Base-by-base conservation (phyloP, 2,329 filamentous ascomycete genomes). In the Ophiocordyceps sinensis region DNA sequence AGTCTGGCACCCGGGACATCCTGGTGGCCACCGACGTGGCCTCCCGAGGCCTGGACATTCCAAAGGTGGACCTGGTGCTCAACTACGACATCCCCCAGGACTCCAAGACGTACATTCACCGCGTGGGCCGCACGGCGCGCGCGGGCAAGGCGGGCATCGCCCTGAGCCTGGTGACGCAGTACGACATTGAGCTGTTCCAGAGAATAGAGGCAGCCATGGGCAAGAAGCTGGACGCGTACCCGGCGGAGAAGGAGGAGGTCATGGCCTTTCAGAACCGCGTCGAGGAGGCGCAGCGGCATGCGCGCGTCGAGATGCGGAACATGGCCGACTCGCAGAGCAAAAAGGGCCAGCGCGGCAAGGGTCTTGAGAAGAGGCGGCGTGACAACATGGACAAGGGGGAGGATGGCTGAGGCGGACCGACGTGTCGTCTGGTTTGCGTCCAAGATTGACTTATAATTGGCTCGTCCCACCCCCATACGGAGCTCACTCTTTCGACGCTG, bases 21-120 rank as follows among this genome's bases (percentile, higher is more conserved):
- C 74, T 98, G 4, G 83, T 95, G 4, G 87, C 87, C 11, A 95
- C 88, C 0, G 88, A 95, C 58, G 85, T 95, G n/a, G 88, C 88
- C 1, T 85, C 88, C 1, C 79, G 88, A 57, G 89, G 88, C 70
- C 70, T 95, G 7, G 88, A 95, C 66, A 94, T 95, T 37, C 87
- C 87, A 12, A 82, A 77, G n/a, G 87, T 95, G 12, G 86, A 94
- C 49, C 65, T 89, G 0, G 85, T 95, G 3, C 60, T 94, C 49
- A 94, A 94, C 62, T 84, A 80, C 49, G 87, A 94, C 53, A 64
- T 94, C 3, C 85, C 87, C 0, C 74, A 78, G 26, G 85, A 93
- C 60, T 84, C 77, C 51, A 93, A 94, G 62, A 94, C 87, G 0
- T 94, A 94, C 52, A 82, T 94, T 28, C 87, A 94, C 60, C 75